Evolutionary conservation across 1,284 basidiomycete species (phyloP).

Genomic region (Cryptococcus maquisensis): DNA sequence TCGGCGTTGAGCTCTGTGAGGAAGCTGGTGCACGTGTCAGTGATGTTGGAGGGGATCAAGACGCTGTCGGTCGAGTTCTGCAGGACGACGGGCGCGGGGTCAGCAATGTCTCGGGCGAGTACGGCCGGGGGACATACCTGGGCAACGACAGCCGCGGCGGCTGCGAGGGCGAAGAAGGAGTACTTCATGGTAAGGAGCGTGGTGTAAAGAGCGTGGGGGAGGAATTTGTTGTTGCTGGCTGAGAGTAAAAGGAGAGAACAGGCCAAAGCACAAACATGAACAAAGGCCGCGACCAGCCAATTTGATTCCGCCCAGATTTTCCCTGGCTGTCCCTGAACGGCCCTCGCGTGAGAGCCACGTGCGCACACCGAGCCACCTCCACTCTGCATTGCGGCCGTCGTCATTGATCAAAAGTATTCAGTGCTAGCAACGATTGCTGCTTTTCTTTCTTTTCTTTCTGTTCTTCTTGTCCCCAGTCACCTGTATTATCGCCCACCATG

Average conservation of each 20-base stretch:
- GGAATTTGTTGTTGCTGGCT: background rate
- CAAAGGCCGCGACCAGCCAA: background rate
- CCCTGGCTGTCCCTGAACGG: background rate
- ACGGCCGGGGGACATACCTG: conserved; percentile 5
- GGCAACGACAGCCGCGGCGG: conserved; percentile 5
- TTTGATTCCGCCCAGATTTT: background rate
- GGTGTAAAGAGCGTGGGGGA: background rate
- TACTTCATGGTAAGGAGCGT: conserved; percentile 6
- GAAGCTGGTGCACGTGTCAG: conserved; percentile 58
- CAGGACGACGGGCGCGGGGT: conserved; percentile 1
- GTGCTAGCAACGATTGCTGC: background rate
- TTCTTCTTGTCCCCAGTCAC: background rate
- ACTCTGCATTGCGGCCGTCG: background rate
- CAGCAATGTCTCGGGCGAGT: background rate
- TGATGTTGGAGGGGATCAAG: conserved; percentile 58
- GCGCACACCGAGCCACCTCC: background rate
- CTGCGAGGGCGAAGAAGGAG: conserved; percentile 9
- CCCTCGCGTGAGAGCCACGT: background rate
- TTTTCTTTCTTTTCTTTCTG: background rate
- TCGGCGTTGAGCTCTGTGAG: conserved; percentile 63
- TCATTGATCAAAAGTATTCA: background rate
- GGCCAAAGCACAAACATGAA: background rate
- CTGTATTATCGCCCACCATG: background rate
- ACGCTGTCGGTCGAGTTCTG: conserved; percentile 16
- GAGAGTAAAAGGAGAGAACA: background rate